phyloP scores from a whole-genome alignment of 2,329 filamentous ascomycete species.

The Colletotrichum theobromicola region DNA sequence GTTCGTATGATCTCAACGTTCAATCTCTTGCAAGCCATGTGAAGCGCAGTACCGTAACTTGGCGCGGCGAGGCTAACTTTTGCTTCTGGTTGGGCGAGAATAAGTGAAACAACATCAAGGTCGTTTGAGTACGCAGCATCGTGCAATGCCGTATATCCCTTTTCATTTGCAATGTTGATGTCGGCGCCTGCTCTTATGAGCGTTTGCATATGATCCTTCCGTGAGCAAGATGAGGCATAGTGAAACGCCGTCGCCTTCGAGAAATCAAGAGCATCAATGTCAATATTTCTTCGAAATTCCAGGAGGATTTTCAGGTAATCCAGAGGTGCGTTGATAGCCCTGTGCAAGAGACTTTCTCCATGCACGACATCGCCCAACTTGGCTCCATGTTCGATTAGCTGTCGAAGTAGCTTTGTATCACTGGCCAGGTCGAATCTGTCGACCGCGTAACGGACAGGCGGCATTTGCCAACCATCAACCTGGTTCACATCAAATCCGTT shows the following conservation, averaged over 20 bases:
- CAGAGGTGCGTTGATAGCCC: background rate
- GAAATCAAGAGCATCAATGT: background rate
- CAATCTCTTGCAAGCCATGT: background rate
- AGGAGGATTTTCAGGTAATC: background rate
- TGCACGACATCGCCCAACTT: background rate
- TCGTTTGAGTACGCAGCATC: background rate
- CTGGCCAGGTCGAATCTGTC: background rate
- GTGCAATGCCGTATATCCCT: background rate
- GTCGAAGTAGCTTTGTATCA: background rate
- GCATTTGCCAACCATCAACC: rapidly evolving
- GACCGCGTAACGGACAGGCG: background rate
- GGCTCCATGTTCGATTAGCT: background rate
- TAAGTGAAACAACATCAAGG: background rate
- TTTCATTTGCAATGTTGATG: background rate
- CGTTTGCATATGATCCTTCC: background rate
- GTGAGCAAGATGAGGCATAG: background rate
- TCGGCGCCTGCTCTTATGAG: background rate
- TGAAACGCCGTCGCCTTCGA: background rate
- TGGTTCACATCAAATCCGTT: background rate
- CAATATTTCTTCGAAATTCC: background rate
- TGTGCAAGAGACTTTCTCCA: background rate
- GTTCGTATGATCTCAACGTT: background rate
- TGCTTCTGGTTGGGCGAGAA: background rate
- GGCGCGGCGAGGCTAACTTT: background rate
- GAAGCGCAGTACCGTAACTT: background rate